Conservation (phyloP, 306 rosid genomes). For the Begonia fuchsioides region DNA sequence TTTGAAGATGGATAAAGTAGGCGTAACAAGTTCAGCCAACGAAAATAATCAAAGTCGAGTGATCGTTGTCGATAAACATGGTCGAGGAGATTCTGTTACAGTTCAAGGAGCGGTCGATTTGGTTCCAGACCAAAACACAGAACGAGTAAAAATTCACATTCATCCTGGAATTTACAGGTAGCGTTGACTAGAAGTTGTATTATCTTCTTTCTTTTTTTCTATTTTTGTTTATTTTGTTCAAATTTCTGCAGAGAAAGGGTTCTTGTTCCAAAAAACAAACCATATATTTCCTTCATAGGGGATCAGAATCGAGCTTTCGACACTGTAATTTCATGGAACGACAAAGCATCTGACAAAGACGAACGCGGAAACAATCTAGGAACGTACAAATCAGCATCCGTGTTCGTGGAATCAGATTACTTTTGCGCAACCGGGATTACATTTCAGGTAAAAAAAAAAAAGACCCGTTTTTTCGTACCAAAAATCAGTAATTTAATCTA, state of each 20-base stretch:
- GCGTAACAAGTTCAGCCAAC: constrained; percentile 12
- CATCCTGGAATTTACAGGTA: constrained; percentile 84
- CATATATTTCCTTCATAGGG: constrained; percentile 74
- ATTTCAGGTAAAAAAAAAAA: constrained; percentile 57
- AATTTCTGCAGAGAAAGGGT: constrained; percentile 66
- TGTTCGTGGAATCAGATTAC: constrained; percentile 56
- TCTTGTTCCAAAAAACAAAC: constrained; percentile 46
- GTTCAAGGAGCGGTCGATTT: constrained; percentile 82
- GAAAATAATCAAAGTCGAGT: constrained; percentile 9
- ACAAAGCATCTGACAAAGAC: constrained; percentile 64
- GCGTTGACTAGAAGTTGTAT: neutral
- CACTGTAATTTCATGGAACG: constrained; percentile 59
- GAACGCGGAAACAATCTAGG: constrained; percentile 39
- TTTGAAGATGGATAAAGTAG: constrained; percentile 32
- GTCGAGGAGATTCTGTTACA: constrained; percentile 53
- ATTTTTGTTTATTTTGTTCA: too few relatives aligned
- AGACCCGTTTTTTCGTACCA: neutral
- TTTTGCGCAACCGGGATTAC: constrained; percentile 71
- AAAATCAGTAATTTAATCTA: neutral
- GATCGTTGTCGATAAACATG: constrained; percentile 50
- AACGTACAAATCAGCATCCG: constrained; percentile 65
- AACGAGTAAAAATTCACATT: constrained; percentile 61
- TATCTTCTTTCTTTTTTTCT: too few relatives aligned
- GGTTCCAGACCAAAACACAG: constrained; percentile 42
- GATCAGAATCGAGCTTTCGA: constrained; percentile 19